Evolutionary conservation across 2,329 filamentous ascomycete species (phyloP), one percentile per base, ranked within the genome.

Genomic region (Hypoxylon sp.): DNA sequence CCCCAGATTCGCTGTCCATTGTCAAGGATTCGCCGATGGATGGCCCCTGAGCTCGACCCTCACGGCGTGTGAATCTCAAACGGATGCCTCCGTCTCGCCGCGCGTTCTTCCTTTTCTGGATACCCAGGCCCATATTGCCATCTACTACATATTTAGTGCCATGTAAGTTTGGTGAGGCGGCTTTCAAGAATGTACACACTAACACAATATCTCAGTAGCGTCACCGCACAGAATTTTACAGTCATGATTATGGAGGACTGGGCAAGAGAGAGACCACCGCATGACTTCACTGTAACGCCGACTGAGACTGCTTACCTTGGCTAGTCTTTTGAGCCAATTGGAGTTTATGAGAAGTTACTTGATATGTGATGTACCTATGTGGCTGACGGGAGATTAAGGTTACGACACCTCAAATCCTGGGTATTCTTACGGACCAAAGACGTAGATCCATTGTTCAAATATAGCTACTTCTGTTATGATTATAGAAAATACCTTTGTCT

Each of bases 31-130:
- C 28, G 61, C 53, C 3, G 57, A 55, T 3, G 64, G 68, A 5
- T 25, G 10, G 4, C 68, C 68, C 2, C 38, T 66, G 4, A 17
- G 19, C 41, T 68, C 62, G 0, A 53, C 63, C 11, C 59, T 43
- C 32, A 14, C 55, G 21, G 38, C 14, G 9, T 66, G 59, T 48
- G 23, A 19, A 1, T 23, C 56, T 17, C 43, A 32, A 17, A 32
- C 17, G 19, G 19, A 51, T 5, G 28, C 34, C 0, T 46, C 49
- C 1, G 58, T 70, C 1, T 7, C 28, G n/a, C 53, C 65, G 32
- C 60, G 65, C 4, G 58, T 70, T n/a, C 53, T 68, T n/a, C 68
- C 65, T 19, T 38, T 36, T 5, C 32, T 13, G 1, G 55, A 57
- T 13, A 10, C 21, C 2, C 25, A 57, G 14, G 61, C 59, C n/a